A percentile compares a stretch with the other conserved stretches of the same genome.
These are phyloP conservation scores for Fusarium oxysporum DNA, from an alignment of 2,329 filamentous ascomycete species.

Conservation along the genomic window DNA sequence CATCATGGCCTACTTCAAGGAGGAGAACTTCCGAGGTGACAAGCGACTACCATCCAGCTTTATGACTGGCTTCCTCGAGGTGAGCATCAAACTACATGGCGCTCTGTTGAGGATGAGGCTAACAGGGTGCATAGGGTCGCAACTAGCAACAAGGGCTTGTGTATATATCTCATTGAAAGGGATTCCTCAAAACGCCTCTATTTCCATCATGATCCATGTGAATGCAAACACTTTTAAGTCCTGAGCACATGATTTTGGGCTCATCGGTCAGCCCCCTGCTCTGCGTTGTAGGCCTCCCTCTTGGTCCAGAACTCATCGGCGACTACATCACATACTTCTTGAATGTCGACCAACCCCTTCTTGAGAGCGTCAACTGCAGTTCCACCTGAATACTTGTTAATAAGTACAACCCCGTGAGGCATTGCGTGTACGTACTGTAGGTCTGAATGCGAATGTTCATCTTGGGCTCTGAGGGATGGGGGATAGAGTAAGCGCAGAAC, in stretches of 20 bases:
- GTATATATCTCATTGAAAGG: slow-evolving; percentile 53
- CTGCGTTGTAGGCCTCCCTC: slow-evolving; percentile 51
- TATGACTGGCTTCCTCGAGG: slow-evolving; percentile 95
- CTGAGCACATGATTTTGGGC: background rate
- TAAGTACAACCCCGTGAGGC: background rate
- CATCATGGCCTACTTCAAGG: slow-evolving; percentile 95
- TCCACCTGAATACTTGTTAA: slow-evolving; percentile 67
- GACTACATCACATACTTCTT: slow-evolving; percentile 93
- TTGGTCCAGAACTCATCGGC: slow-evolving; percentile 86
- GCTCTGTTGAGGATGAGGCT: slow-evolving; percentile 8
- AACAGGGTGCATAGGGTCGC: slow-evolving; percentile 59
- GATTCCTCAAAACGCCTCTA: slow-evolving; percentile 50
- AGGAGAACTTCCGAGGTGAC: slow-evolving; percentile 81
- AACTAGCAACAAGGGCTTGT: slow-evolving; percentile 59
- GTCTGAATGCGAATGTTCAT: slow-evolving; percentile 99
- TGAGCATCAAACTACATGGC: slow-evolving; percentile 55
- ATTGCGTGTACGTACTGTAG: slow-evolving; percentile 74
- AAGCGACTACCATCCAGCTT: slow-evolving; percentile 87
- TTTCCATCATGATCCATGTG: slow-evolving; percentile 44
- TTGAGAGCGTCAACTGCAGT: slow-evolving; percentile 87
- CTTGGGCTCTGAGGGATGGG: slow-evolving; percentile 93
- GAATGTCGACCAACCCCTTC: slow-evolving; percentile 89
- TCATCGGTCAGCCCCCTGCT: slow-evolving; percentile 51
- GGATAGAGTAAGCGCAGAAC: slow-evolving; percentile 98
- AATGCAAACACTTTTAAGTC: slow-evolving; percentile 30